These are phyloP conservation scores for Flueggea neowawraea DNA, from an alignment of 441 rosid genomes.

Conservation along the genomic window DNA sequence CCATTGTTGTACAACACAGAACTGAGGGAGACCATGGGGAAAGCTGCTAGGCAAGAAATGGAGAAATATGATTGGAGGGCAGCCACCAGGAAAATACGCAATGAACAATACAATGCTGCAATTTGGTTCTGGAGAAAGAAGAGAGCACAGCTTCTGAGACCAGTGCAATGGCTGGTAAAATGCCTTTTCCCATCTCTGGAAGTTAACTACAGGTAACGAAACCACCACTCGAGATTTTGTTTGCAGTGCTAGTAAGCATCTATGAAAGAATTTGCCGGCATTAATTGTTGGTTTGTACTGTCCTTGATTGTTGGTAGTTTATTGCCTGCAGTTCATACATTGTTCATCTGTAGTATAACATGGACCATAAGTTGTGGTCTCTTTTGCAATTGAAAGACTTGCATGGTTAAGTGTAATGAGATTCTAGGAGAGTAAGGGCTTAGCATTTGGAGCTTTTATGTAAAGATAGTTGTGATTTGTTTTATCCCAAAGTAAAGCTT, in stretches of 20 bases:
- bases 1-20: constrained; percentile 50
- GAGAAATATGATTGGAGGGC: constrained; percentile 98
- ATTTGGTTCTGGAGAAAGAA: constrained; percentile 98
- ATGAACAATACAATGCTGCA: constrained; percentile 91
- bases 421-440: neutral
- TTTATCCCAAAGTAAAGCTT: too few relatives aligned
- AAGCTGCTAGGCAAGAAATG: constrained; percentile 82
- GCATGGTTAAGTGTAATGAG: constrained; percentile 2
- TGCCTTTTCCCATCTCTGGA: constrained; percentile 65
- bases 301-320: constrained; percentile 10
- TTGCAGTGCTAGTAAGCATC: neutral
- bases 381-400: constrained; percentile 10
- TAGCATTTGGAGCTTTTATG: too few relatives aligned
- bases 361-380: neutral
- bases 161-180: constrained; percentile 73
- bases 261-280: neutral
- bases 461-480: too few relatives aligned
- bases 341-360: constrained; percentile 16
- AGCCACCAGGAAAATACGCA: constrained; percentile 80
- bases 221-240: neutral
- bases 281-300: neutral
- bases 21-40: constrained; percentile 74
- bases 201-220: constrained; percentile 34
- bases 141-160: constrained; percentile 69
- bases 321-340: constrained; percentile 16